Evolutionary conservation across 2,329 filamentous ascomycete genomes (phyloP).

Genomic region (Fusarium tjaetaba): DNA sequence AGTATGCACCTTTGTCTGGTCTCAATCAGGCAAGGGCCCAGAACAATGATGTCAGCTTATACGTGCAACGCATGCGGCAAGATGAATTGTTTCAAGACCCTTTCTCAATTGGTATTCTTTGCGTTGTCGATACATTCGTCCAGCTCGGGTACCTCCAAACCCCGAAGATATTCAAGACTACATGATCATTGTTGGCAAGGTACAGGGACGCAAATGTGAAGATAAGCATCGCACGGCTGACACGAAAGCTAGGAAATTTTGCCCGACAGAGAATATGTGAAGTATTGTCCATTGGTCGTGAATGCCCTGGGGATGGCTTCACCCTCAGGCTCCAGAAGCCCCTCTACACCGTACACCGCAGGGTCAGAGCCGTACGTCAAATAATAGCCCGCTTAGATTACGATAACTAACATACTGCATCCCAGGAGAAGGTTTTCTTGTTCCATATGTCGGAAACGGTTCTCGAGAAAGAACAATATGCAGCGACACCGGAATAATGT

Average conservation of each 20-base stretch:
- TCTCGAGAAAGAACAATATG: too few relatives aligned
- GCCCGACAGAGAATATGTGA: not conserved
- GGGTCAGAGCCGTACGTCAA: too few relatives aligned
- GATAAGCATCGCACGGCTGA: fast-evolving
- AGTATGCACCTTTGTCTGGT: not conserved
- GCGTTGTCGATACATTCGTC: not conserved
- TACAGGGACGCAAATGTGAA: fast-evolving
- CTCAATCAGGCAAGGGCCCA: not conserved
- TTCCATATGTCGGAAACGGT: too few relatives aligned
- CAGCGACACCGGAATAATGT: too few relatives aligned
- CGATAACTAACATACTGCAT: too few relatives aligned
- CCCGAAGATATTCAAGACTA: not conserved
- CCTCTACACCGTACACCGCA: too few relatives aligned
- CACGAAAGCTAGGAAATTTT: fast-evolving
- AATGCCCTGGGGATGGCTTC: too few relatives aligned
- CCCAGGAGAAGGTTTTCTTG: too few relatives aligned
- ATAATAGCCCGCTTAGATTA: too few relatives aligned
- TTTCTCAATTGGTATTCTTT: fast-evolving
- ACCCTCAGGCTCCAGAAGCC: too few relatives aligned
- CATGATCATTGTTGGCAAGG: not conserved
- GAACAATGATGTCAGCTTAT: fast-evolving
- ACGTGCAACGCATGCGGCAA: not conserved
- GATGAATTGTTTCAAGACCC: not conserved
- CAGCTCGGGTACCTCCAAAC: not conserved
- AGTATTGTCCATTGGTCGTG: too few relatives aligned